These are phyloP conservation scores for Xylaria sp. DNA, from an alignment of 2,329 filamentous ascomycete species.

Conservation along the genomic window DNA sequence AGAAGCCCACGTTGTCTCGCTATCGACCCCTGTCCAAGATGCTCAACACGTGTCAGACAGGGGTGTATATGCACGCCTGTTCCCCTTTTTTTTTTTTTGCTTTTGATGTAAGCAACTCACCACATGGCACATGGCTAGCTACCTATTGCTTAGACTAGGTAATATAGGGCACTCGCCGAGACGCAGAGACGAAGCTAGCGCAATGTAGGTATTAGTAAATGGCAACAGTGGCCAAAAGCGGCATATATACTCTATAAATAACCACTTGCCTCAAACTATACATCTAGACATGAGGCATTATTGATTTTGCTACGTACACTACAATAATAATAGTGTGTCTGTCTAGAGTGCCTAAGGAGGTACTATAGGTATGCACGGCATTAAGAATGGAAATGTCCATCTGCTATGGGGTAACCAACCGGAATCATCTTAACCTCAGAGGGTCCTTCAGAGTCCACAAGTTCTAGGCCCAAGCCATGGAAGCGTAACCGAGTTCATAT, in stretches of 20 bases:
- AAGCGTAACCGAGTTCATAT: conserved; percentile 21
- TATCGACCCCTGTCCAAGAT: conserved; percentile 13
- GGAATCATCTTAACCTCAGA: conserved; percentile 10
- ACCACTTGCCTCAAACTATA: conserved; percentile 21
- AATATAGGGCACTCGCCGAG: conserved; percentile 5
- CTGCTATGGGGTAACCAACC: neutral
- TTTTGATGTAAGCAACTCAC: neutral
- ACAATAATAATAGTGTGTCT: conserved; percentile 17
- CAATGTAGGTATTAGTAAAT: conserved; percentile 20
- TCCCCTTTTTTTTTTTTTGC: conserved; percentile 19
- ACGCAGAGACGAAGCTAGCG: conserved; percentile 26
- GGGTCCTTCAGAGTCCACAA: conserved; percentile 6
- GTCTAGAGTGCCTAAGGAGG: conserved; percentile 10
- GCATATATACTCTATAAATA: conserved; percentile 34
- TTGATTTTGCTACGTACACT: conserved; percentile 20
- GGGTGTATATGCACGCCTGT: conserved; percentile 26
- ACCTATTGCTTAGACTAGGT: neutral
- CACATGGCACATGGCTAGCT: neutral
- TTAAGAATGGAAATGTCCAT: conserved; percentile 19
- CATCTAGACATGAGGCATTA: conserved; percentile 31
- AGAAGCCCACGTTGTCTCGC: conserved; percentile 11
- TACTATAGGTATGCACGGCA: neutral
- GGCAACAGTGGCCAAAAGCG: conserved; percentile 24
- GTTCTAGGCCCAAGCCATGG: conserved; percentile 35
- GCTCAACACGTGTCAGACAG: conserved; percentile 37